phyloP scores from a whole-genome alignment of 306 rosid genomes.

The Trifolium subterraneum region DNA sequence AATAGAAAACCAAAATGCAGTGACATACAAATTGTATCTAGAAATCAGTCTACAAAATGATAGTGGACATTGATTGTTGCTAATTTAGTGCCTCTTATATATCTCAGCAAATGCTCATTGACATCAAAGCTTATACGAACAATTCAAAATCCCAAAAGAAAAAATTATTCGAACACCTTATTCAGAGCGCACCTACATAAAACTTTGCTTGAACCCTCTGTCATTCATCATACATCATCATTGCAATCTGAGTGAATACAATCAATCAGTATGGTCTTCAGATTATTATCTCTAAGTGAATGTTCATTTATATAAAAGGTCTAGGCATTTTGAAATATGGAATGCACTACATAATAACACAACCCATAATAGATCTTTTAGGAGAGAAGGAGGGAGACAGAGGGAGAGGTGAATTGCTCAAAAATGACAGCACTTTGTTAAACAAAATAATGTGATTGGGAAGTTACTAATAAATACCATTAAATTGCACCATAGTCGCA shows the following conservation, averaged over 20 bases:
- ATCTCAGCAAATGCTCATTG: constrained; percentile 37
- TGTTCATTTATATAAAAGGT: constrained; percentile 38
- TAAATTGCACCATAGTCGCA: constrained; percentile 34
- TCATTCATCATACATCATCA: constrained; percentile 97
- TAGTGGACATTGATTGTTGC: constrained; percentile 7
- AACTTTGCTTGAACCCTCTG: constrained; percentile 72
- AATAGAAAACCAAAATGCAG: constrained; percentile 33
- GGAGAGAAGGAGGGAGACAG: background rate
- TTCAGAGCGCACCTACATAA: constrained; percentile 63
- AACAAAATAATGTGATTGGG: constrained; percentile 23
- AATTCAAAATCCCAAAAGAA: constrained; percentile 47
- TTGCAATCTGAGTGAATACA: constrained; percentile 90
- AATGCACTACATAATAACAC: constrained; percentile 23
- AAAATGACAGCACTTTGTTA: constrained; percentile 27
- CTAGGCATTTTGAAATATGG: constrained; percentile 37
- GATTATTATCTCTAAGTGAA: constrained; percentile 46
- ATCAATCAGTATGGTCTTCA: constrained; percentile 69
- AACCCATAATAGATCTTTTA: constrained; percentile 27
- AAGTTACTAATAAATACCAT: constrained; percentile 27
- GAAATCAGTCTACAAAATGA: constrained; percentile 21
- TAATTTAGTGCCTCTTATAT: constrained; percentile 1
- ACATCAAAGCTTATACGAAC: constrained; percentile 38
- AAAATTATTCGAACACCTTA: constrained; percentile 66
- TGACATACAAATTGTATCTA: constrained; percentile 20
- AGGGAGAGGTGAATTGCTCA: background rate